Conservation (phyloP, 208 protist genomes). For the Strigomonas culicis region DNA sequence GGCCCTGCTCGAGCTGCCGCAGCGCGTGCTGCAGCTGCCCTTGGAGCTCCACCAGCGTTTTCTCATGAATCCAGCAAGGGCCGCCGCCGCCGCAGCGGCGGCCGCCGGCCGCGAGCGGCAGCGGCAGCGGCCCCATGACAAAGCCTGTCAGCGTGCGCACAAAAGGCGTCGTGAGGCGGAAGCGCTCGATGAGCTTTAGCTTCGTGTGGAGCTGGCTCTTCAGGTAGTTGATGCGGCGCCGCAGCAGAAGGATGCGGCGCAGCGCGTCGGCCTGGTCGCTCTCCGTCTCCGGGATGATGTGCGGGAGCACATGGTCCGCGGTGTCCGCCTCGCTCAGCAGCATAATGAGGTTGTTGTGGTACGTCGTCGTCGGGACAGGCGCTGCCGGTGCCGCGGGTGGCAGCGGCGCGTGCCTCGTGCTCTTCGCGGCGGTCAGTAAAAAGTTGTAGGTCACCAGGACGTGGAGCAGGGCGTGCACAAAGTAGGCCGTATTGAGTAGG, state of each 20-base stretch:
- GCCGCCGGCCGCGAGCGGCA: not conserved
- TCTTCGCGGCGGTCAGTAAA: not conserved
- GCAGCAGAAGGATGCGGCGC: slow-evolving; percentile 53
- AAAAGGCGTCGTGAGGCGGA: slow-evolving; percentile 22
- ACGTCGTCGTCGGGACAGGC: not conserved
- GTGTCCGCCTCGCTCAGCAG: slow-evolving; percentile 58
- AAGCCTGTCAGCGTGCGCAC: slow-evolving; percentile 37
- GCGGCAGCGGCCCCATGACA: slow-evolving; percentile 10
- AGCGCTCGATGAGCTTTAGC: slow-evolving; percentile 35
- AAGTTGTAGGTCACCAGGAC: too few species aligned
- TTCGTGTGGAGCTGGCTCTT: slow-evolving; percentile 49
- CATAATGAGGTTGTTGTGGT: slow-evolving; percentile 26
- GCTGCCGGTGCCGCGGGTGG: too few species aligned
- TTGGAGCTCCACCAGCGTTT: too few species aligned
- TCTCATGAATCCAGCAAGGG: too few species aligned
- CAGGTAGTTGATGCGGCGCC: slow-evolving; percentile 42
- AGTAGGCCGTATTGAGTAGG: too few species aligned
- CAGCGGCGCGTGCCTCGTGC: too few species aligned
- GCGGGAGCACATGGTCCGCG: slow-evolving; percentile 61
- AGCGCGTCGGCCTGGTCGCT: slow-evolving; percentile 65
- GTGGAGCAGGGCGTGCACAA: too few species aligned
- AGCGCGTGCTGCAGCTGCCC: slow-evolving; percentile 15
- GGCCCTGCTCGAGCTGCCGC: slow-evolving; percentile 37
- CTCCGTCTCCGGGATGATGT: slow-evolving; percentile 36
- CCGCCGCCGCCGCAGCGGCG: not conserved